phyloP scores from a whole-genome alignment of 2,329 filamentous ascomycete genomes.

The Trichoderma guizhouense region DNA sequence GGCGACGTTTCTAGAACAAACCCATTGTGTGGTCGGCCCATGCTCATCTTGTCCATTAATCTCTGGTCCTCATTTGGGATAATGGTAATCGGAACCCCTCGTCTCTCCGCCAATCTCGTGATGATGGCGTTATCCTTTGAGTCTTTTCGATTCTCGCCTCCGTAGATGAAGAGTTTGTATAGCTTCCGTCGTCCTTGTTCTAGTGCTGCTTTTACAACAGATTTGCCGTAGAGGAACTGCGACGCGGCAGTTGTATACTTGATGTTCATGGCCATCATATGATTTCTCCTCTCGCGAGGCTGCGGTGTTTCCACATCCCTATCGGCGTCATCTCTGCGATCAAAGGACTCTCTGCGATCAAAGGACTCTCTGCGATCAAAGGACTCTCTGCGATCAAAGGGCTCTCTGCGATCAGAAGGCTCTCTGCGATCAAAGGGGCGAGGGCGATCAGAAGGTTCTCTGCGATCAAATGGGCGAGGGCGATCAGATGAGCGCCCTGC shows the following conservation, averaged over 20 bases:
- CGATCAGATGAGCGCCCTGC: not conserved
- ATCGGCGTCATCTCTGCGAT: not conserved
- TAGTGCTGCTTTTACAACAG: constrained; percentile 76
- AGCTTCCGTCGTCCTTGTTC: constrained; percentile 63
- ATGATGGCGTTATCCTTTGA: constrained; percentile 44
- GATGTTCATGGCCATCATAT: constrained; percentile 37
- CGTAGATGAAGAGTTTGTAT: constrained; percentile 80
- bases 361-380: not conserved
- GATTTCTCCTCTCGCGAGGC: constrained; percentile 26
- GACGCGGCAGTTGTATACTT: constrained; percentile 79
- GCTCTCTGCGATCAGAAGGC: not conserved
- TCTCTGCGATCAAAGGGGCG: not conserved
- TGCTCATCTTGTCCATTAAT: constrained; percentile 79
- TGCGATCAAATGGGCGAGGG: not conserved
- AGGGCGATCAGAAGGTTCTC: not conserved
- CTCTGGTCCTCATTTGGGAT: constrained; percentile 61
- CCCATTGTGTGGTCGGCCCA: constrained; percentile 83
- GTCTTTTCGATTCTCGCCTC: constrained; percentile 52
- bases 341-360: not conserved
- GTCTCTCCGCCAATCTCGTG: constrained; percentile 44
- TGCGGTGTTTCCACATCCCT: constrained; percentile 5
- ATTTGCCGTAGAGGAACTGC: constrained; percentile 84
- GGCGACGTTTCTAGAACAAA: constrained; percentile 83
- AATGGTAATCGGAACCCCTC: constrained; percentile 53
- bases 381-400: not conserved